Percentiles rank a stretch among this genome's conserved stretches.
phyloP scores from a whole-genome alignment of 768 basidiomycete species.

The Lactarius sanguifluus region DNA sequence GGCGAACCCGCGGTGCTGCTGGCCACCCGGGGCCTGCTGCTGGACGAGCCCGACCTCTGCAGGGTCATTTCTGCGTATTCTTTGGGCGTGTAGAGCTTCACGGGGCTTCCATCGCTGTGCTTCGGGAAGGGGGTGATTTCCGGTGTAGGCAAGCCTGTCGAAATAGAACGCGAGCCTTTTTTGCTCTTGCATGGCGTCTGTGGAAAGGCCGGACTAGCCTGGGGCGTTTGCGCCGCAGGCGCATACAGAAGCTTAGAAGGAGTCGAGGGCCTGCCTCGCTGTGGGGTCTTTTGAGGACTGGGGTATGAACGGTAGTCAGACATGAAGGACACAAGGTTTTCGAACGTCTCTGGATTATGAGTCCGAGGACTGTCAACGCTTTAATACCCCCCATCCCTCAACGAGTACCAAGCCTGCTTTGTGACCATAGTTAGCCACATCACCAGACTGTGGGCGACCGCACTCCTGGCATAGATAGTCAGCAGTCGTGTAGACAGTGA shows the following conservation, averaged over 20 bases:
- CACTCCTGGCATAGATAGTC: not conserved
- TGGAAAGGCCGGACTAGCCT: not conserved
- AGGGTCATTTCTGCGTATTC: not conserved
- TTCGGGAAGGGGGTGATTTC: slow-evolving; percentile 3
- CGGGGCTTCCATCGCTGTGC: not conserved
- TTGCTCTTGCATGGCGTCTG: not conserved
- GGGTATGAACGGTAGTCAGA: not conserved
- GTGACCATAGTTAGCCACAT: slow-evolving; percentile 1
- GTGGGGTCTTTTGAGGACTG: not conserved
- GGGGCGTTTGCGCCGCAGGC: not conserved
- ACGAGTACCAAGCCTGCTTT: not conserved
- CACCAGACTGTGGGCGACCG: not conserved
- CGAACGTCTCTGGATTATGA: not conserved
- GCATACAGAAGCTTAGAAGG: not conserved
- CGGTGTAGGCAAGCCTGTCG: not conserved
- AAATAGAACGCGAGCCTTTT: not conserved
- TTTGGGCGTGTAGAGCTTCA: slow-evolving; percentile 6
- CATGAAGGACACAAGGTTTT: slow-evolving; percentile 8
- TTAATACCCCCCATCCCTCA: not conserved
- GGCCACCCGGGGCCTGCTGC: not conserved
- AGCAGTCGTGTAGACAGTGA: not conserved
- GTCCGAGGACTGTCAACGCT: not conserved
- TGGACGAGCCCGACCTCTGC: not conserved
- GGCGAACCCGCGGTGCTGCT: not conserved
- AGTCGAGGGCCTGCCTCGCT: slow-evolving; percentile 12